Base-by-base conservation (phyloP, 352 stramenopile genomes). In the Peronospora destructor region DNA sequence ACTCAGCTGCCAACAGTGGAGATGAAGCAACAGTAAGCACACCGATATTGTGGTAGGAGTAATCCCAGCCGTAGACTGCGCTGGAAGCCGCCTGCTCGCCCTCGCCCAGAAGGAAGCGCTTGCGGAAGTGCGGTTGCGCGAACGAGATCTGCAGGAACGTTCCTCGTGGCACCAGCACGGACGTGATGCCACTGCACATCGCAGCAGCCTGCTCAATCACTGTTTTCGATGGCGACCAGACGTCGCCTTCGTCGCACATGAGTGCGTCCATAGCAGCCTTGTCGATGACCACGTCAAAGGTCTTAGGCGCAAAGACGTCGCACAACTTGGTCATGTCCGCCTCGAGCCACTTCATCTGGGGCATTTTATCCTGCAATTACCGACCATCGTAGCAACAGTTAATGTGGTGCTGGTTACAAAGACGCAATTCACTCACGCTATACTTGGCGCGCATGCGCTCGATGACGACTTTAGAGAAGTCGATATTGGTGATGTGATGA, bases 261-360 rank as follows among this genome's bases (percentile, higher is more conserved):
- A 92, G 64, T 17, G 82, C 82, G 51, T 92, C 82, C 82, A 92
- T 92, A 11, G 77, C 77, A 17, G 82, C 82, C 59, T 92, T 92
- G 56, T 92, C 82, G 25, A 92, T 76, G 16, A 92, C 76, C 12
- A 89, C 62, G 51, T 92, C 82, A 44, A 92, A 92, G 14, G 16
- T 64, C 8, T 48, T 42, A 12, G 53, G 32, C 0, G 17, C 25
- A 56, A 87, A 91, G 2, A 56, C 32, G 8, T 75, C 59, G 14
- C 32, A 25, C 30, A 83, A 38, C 41, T 71, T 76, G n/a, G 68
- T 76, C 73, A 85, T 85, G 40, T 85, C 71, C 6, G 63, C 73
- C 35, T 70, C 68, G 11, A 71, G 23, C 71, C 71, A 83, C 35
- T 64, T 68, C 71, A 83, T 81, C 44, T 75, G 58, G 2, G 64